Conservation (phyloP, 371 early-diverging fungal genomes). For the Apophysomyces variabilis region DNA sequence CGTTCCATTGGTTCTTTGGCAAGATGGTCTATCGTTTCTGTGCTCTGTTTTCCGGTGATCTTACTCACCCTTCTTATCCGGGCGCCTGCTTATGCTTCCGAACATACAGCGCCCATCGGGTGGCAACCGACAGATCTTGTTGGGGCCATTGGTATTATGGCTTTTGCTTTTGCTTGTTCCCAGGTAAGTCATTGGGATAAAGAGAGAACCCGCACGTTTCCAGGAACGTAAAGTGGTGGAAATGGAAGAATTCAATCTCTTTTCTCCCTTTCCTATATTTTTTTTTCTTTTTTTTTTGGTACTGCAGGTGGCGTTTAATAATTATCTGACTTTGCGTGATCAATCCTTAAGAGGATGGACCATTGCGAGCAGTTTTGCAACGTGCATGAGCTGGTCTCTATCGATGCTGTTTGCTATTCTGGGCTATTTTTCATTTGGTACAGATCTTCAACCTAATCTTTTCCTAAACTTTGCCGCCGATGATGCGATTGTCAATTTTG, state of each 20-base stretch:
- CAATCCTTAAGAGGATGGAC: slow-evolving; percentile 51
- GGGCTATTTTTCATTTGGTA: slow-evolving; percentile 61
- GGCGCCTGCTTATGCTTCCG: slow-evolving; percentile 47
- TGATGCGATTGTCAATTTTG: slow-evolving; percentile 56
- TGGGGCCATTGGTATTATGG: slow-evolving; percentile 53
- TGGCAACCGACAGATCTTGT: slow-evolving; percentile 44
- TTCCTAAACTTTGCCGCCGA: slow-evolving; percentile 59
- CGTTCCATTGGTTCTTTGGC: slow-evolving; percentile 66
- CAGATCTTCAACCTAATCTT: slow-evolving; percentile 56
- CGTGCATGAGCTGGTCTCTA: slow-evolving; percentile 51
- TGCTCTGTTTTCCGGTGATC: slow-evolving; percentile 56
- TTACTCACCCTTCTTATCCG: slow-evolving; percentile 53
- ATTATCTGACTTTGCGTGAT: slow-evolving; percentile 51
- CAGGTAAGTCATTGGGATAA: slow-evolving; percentile 23
- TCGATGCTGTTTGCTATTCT: slow-evolving; percentile 61
- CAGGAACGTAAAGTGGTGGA: too few relatives aligned
- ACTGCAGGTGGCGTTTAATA: slow-evolving; percentile 38
- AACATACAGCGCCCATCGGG: slow-evolving; percentile 28
- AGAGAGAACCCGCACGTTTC: not conserved
- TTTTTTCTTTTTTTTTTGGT: not conserved
- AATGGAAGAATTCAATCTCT: too few relatives aligned
- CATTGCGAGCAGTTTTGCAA: slow-evolving; percentile 46
- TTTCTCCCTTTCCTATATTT: not conserved
- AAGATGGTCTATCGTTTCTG: slow-evolving; percentile 59
- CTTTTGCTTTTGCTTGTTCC: slow-evolving; percentile 47